Base-by-base conservation (phyloP, 805 yeast genomes). In the Candida ovalis region DNA sequence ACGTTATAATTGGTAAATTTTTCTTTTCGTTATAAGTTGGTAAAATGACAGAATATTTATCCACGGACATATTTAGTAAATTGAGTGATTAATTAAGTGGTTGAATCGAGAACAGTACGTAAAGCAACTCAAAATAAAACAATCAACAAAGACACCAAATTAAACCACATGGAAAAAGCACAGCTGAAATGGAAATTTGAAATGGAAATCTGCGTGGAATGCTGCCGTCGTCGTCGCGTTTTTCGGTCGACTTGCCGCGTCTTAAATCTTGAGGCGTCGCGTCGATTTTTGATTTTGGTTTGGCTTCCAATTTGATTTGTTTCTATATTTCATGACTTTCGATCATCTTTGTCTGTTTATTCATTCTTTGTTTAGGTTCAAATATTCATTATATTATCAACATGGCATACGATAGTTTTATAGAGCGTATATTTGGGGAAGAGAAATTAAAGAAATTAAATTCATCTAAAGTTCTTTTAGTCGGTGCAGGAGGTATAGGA, bases 401-500 rank as follows among this genome's bases (percentile, higher is more conserved):
- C 22, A 53, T 54, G 56, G 43, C 48, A 1, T 25, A 33, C 21
- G 63, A 64, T 42, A 50, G 57, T 18, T 72, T 74, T 52, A 61
- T 78, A 36, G 65, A 55, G 51, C 69, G 67, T 48, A 68, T 79
- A n/a, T 69, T 77, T 40, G 82, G 81, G 1, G 62, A 56, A 0
- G 67, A 65, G 12, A 55, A 64, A 13, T 64, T 64, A 40, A 43
- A 49, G 1, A 21, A 48, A 19, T 57, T 78, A 38, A 58, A 61
- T n/a, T 19, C 49, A 10, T 57, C 86, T 6, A 84, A 80, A 52
- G 88, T 90, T 13, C 69, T 91, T 25, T 71, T 91, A 68, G 95
- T 91, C 2, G 98, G 98, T 3, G 96, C 97, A 1, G 98, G 98
- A 27, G 98, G 98, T 6, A 90, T 91, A 54, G 98, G 98, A 2